Evolutionary conservation across 2,329 filamentous ascomycete genomes (phyloP), one percentile per base, ranked within the genome.

Genomic region (Neoarthrinium moseri): DNA sequence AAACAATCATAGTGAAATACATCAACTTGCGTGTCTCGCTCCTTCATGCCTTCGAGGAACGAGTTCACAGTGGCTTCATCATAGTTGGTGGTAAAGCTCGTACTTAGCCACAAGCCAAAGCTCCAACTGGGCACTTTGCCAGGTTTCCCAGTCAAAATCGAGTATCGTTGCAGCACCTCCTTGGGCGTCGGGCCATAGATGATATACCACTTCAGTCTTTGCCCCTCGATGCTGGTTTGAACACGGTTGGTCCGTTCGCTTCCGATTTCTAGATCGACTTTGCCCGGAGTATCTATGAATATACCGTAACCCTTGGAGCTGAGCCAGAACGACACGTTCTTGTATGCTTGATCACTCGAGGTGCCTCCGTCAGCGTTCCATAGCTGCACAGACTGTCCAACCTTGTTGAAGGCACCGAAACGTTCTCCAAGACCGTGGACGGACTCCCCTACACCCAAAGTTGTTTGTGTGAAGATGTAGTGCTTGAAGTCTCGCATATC

Each of bases 1-100:
- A 88, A 89, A 63, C 82, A 87, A 60, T 89, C 86, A 52, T 86
- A 89, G 62, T 89, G 86, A 64, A 89, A 89, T 3, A 88, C 84
- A 29, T 85, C 80, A 2, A 89, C 74, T 0, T 83, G 81, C 13
- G 84, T 85, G 36, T 79, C 75, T 2, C 83, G 77, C 39, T 77
- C 70, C 50, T 74, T 76, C 80, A 89, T 88, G 10, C 84, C 84
- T 54, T 86, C 78, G 18, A 89, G 73, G 63, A 89, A 89, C 8
- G 73, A 73, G 36, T 72, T 80, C 21, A 89, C 85, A 0, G 85
- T 89, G 17, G 73, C 62, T 63, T 89, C 85, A 51, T 86, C 83
- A 58, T 89, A 89, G 51, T 80, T 79, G 3, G 86, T 89, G 2
- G 84, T 88, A 65, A 89, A 89, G 50, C 81, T 86, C 12, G 87